Evolutionary conservation across 2,329 filamentous ascomycete genomes (phyloP), one percentile per base, ranked within the genome.

Genomic region (Fusarium succisae): DNA sequence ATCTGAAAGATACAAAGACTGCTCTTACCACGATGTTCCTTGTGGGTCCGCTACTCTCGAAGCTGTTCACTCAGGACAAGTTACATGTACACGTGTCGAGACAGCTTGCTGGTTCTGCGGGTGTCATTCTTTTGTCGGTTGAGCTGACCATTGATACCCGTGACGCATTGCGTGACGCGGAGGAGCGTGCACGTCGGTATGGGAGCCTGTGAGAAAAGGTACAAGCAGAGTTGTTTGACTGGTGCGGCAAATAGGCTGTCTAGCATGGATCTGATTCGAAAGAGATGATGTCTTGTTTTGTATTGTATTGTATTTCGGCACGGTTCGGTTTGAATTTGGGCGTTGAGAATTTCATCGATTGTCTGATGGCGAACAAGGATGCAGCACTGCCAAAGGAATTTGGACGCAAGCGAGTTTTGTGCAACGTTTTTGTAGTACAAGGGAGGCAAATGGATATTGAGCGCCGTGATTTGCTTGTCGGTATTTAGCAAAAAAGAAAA

Each of bases 211-310:
- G 41, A 43, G 41, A 43, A 41, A 20, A 7, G 7, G 12, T 22
- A 22, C 20, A 11, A 22, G 20, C 38, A 22, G 12, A 22, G 38
- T 20, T 18, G 6, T 38, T 20, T 11, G 18, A 38, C 5, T 38
- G 18, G 18, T 38, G 17, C 8, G 10, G 8, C 28, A 28, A 13
- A 13, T 22, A n/a, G 13, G 22, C 39, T 41, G 8, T 3, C 22
- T 20, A 38, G 10, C 3, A 38, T 38, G 9, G 0, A 38, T 0
- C 22, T 2, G 1, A 41, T 15, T n/a, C 39, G 39, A 3, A 41
- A 10, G 39, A n/a, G 2, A 43, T 6, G 22, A 43, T n/a, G 9
- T 6, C n/a, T n/a, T 15, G 22, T 6, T 14, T 41, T 41, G 39
- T 41, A n/a, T n/a, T n/a, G n/a, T n/a, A n/a, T n/a, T n/a, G n/a